Evolutionary conservation across 192 early-diverging fungal genomes (phyloP), one percentile per base, ranked within the genome.

Genomic region (Rhizoclosmatium globosum): DNA sequence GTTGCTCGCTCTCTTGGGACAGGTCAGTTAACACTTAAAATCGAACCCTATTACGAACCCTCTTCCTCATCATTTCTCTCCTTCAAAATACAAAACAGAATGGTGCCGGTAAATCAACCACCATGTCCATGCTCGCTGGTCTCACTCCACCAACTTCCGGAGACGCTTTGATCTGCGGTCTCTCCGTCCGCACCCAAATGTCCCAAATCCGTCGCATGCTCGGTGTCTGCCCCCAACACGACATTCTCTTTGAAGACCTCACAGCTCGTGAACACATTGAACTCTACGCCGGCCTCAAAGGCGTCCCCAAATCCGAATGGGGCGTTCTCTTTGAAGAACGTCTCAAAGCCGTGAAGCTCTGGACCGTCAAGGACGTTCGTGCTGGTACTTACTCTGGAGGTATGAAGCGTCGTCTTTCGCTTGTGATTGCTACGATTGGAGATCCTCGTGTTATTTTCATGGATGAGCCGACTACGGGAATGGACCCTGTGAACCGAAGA

Each of bases 401-500:
- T 19, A 93, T 93, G 93, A 93, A 93, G 82, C 84, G 94, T 31
- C 87, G 92, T 62, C 77, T 94, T 50, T 91, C 89, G 9, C 83
- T 93, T 73, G 84, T 92, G 44, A 92, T 94, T 68, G 88, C 94
- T 13, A 91, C 92, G 2, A 90, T 94, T 61, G 91, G 92, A 21
- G 90, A 93, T 73, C 92, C 92, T 11, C 79, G 82, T 60, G 90
- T 94, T 68, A 85, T 93, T 21, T 85, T 87, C 79, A 83, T 94
- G 85, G 92, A 92, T 81, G 92, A 94, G 79, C 90, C 92, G 6
- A 86, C 85, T 39, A 86, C 83, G 71, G 93, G 93, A 68, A 94
- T 94, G 93, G 94, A 94, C 64, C 94, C 94, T 0, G 89, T 94
- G 56, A 94, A 94, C 80, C 88, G 93, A 58, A 84, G 94, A 21